phyloP scores from a whole-genome alignment of 2,329 filamentous ascomycete genomes.

The Apiospora aurea region DNA sequence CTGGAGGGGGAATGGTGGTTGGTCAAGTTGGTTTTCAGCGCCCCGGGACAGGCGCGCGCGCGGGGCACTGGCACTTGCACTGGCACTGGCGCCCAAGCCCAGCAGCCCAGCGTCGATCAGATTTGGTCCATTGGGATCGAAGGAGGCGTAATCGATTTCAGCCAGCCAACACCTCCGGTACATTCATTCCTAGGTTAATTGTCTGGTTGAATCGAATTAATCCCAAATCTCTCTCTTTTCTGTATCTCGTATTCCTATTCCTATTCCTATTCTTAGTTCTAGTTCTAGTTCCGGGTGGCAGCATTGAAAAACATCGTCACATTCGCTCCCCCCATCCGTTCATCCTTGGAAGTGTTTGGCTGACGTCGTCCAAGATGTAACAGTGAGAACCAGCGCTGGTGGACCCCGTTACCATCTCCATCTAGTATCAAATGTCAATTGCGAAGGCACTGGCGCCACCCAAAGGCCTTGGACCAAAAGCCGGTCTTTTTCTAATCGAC shows the following conservation, averaged over 20 bases:
- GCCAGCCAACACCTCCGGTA: not conserved
- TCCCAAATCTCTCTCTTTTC: not conserved
- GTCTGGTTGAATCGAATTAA: not conserved
- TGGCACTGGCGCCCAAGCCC: too few relatives aligned
- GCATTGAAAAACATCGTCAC: not conserved
- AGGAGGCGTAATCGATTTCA: slow-evolving; percentile 2
- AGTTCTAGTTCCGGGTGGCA: not conserved
- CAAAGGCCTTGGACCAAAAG: not conserved
- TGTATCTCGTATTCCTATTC: not conserved
- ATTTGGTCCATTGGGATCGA: not conserved
- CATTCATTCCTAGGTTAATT: not conserved
- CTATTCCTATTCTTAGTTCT: not conserved
- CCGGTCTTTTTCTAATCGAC: not conserved
- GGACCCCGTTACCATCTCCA: slow-evolving; percentile 1
- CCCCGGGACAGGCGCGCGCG: not conserved
- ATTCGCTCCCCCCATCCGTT: not conserved
- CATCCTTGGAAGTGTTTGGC: not conserved
- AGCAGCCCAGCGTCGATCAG: not conserved
- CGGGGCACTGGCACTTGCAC: slow-evolving; percentile 3
- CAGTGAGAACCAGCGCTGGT: slow-evolving; percentile 7
- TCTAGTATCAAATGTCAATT: not conserved
- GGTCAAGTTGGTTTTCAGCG: not conserved
- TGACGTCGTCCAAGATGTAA: slow-evolving; percentile 11
- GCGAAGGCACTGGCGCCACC: slow-evolving; percentile 13
- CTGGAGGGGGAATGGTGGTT: not conserved